Evolutionary conservation across 2,329 filamentous ascomycete genomes (phyloP).

Genomic region (Drechslerella dactyloides): DNA sequence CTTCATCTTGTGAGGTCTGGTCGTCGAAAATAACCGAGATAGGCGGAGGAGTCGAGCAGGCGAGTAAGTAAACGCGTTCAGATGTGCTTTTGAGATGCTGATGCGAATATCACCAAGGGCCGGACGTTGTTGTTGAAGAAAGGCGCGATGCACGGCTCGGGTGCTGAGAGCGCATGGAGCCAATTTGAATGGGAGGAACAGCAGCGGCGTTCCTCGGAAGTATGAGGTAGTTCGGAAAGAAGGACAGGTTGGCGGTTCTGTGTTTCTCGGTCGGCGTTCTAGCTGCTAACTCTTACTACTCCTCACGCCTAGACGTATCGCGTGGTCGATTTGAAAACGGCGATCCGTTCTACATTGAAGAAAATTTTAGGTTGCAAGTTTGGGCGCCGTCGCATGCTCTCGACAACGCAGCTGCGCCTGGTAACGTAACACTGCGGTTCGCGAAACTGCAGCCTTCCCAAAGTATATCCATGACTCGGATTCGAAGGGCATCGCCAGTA

Average conservation of each 20-base stretch:
- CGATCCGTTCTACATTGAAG: background rate
- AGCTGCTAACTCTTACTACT: too few relatives aligned
- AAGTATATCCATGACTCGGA: background rate
- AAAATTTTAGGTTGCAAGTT: too few relatives aligned
- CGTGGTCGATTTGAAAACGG: too few relatives aligned
- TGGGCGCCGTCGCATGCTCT: slow-evolving; percentile 5
- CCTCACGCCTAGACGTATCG: too few relatives aligned
- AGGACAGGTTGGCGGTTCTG: background rate
- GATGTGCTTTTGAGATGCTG: slow-evolving; percentile 1
- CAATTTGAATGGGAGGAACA: slow-evolving; percentile 50
- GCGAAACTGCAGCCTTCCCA: too few relatives aligned
- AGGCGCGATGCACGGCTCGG: slow-evolving; percentile 32
- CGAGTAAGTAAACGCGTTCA: background rate
- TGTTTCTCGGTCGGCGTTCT: too few relatives aligned
- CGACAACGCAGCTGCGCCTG: slow-evolving; percentile 7
- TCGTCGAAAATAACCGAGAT: slow-evolving; percentile 46
- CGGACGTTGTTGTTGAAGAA: slow-evolving; percentile 24
- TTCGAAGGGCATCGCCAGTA: background rate
- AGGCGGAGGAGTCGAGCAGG: background rate
- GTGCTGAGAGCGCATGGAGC: slow-evolving; percentile 47
- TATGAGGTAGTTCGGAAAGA: slow-evolving; percentile 13
- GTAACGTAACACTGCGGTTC: too few relatives aligned
- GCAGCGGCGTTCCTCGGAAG: slow-evolving; percentile 35
- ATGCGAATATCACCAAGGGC: slow-evolving; percentile 18
- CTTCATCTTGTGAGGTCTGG: slow-evolving; percentile 66